Percentiles rank a stretch among this genome's conserved stretches.
These are phyloP conservation scores for Cutaneotrichosporon sp. DNA, from an alignment of 1,284 basidiomycete genomes.

Conservation along the genomic window DNA sequence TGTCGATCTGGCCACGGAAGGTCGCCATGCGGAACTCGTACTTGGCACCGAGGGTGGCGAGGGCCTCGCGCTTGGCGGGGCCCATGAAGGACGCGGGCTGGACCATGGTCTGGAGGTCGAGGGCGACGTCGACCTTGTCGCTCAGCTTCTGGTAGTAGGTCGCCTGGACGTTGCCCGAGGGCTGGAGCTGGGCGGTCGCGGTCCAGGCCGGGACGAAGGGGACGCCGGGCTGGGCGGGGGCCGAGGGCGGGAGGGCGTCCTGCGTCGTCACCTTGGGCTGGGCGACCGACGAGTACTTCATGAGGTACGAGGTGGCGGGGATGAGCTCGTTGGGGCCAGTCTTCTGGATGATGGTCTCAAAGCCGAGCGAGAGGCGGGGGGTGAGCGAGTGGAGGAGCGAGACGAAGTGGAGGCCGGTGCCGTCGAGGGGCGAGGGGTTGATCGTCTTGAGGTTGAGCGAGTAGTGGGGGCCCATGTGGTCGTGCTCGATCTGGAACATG, in stretches of 20 bases:
- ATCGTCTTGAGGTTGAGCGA: conserved; percentile 84
- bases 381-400: conserved; percentile 96
- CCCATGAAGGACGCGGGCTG: conserved; percentile 60
- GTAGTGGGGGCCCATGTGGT: conserved; percentile 88
- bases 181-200: conserved; percentile 87
- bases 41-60: conserved; percentile 91
- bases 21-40: conserved; percentile 94
- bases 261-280: conserved; percentile 51
- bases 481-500: conserved; percentile 93
- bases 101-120: conserved; percentile 83
- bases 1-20: conserved; percentile 90
- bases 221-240: conserved; percentile 29
- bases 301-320: conserved; percentile 78
- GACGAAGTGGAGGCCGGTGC: conserved; percentile 91
- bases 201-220: conserved; percentile 71
- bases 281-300: conserved; percentile 72
- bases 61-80: conserved; percentile 76
- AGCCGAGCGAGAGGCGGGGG: conserved; percentile 83
- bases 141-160: conserved; percentile 97
- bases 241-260: conserved; percentile 30
- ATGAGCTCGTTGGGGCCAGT: conserved; percentile 74
- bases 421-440: conserved; percentile 86
- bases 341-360: conserved; percentile 84
- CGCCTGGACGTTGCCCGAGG: conserved; percentile 79
- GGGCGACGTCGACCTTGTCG: conserved; percentile 98